phyloP scores from a whole-genome alignment of 2,329 filamentous ascomycete species.

The Sporothrix mexicana region DNA sequence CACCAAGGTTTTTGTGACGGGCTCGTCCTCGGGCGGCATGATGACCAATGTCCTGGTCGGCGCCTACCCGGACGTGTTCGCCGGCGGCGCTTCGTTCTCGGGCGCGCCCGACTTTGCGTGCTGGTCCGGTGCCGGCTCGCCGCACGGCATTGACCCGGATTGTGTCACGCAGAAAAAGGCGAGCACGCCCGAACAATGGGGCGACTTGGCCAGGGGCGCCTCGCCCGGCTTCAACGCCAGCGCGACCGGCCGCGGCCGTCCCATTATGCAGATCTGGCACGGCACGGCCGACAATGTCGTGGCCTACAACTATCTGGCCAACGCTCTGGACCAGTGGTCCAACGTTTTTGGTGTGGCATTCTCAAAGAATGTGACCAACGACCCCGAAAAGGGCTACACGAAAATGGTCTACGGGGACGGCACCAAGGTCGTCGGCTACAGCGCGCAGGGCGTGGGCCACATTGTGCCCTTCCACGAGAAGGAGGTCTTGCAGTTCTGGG shows the following conservation, averaged over 20 bases:
- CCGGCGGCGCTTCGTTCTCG: background rate
- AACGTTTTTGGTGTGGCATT: background rate
- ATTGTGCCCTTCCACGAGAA: conserved; percentile 4
- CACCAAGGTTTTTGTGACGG: background rate
- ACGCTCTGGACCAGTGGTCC: background rate
- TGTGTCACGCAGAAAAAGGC: background rate
- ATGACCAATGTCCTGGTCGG: background rate
- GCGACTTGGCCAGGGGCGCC: background rate
- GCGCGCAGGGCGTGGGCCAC: conserved; percentile 5
- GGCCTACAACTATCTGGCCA: conserved; percentile 1
- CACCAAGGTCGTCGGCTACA: conserved; percentile 8
- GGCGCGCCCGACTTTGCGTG: background rate
- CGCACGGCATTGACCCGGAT: background rate
- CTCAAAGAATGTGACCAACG: background rate
- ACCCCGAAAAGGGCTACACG: background rate
- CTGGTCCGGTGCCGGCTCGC: background rate
- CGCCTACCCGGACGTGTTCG: conserved; percentile 1
- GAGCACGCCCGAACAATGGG: background rate
- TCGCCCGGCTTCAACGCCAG: background rate
- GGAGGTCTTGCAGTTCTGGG: conserved; percentile 7
- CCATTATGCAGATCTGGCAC: background rate
- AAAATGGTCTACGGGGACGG: conserved; percentile 6
- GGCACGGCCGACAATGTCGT: conserved; percentile 5
- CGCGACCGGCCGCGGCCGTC: background rate
- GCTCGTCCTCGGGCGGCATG: background rate